These are phyloP conservation scores for Ceratocystis huliohia DNA, from an alignment of 2,329 filamentous ascomycete species.

Conservation along the genomic window DNA sequence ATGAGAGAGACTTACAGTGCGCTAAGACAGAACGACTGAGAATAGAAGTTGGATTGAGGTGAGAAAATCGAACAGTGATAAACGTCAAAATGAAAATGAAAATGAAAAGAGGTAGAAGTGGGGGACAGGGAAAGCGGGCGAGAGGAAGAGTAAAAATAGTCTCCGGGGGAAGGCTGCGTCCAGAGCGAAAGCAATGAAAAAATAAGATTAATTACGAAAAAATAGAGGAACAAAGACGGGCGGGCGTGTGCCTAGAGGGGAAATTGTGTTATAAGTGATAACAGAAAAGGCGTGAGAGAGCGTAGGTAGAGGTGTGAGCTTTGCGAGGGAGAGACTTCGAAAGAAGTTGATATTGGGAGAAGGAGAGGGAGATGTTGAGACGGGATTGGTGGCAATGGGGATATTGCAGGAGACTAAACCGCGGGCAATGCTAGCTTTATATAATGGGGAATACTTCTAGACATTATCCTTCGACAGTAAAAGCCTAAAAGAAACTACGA, in stretches of 20 bases:
- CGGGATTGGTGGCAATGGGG: neutral
- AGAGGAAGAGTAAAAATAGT: slow-evolving; percentile 15
- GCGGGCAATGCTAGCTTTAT: too few relatives aligned
- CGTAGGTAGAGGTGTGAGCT: neutral
- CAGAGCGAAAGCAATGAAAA: neutral
- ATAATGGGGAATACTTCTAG: too few relatives aligned
- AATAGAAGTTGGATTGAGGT: slow-evolving; percentile 1
- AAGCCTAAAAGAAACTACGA: too few relatives aligned
- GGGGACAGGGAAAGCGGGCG: slow-evolving; percentile 1
- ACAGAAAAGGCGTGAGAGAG: neutral
- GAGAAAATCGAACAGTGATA: neutral
- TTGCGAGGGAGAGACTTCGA: neutral
- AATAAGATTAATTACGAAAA: neutral
- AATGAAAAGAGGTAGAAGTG: slow-evolving; percentile 11
- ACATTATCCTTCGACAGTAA: too few relatives aligned
- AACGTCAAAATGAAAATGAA: slow-evolving; percentile 11
- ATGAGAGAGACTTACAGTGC: slow-evolving; percentile 1
- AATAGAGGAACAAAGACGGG: neutral
- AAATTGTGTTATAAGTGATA: neutral
- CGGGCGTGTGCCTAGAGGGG: neutral
- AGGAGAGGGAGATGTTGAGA: neutral
- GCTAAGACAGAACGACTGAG: neutral
- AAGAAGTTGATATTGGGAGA: neutral
- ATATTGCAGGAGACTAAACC: too few relatives aligned
- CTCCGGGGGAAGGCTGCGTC: neutral